Evolutionary conservation across 352 stramenopile species (phyloP).

Genomic region (Stephanocyclus meneghinianus): DNA sequence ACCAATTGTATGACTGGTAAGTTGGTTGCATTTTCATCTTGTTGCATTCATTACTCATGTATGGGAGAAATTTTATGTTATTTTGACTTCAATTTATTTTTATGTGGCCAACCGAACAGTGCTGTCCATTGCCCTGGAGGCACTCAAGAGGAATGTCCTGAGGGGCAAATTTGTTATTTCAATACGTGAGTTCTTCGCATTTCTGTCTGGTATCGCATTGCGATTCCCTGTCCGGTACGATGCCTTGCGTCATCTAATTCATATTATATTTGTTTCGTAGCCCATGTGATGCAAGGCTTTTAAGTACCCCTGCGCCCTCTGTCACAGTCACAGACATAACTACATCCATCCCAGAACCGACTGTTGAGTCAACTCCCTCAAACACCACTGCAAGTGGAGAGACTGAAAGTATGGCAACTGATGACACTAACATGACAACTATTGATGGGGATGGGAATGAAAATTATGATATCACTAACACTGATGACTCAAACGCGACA

Average conservation of each 20-base stretch:
- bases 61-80: neutral
- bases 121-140: conserved; percentile 32
- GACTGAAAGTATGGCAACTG: neutral
- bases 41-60: neutral
- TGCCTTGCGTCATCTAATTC: neutral
- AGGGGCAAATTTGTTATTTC: conserved; percentile 46
- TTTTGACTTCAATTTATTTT: neutral
- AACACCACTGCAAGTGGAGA: neutral
- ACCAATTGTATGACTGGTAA: conserved; percentile 55
- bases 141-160: conserved; percentile 34
- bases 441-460: neutral
- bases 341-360: neutral
- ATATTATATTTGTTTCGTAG: conserved; percentile 15
- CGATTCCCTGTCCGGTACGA: neutral
- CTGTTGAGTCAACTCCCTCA: neutral
- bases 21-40: neutral
- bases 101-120: conserved; percentile 10
- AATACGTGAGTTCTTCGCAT: conserved; percentile 41
- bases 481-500: neutral
- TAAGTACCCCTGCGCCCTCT: conserved; percentile 2
- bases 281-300: conserved; percentile 35
- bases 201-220: neutral
- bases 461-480: conserved; percentile 1
- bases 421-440: neutral
- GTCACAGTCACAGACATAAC: neutral